Evolutionary conservation across 169 alveolate species (phyloP), one percentile per base, ranked within the genome.

Genomic region (Theileria annulata): DNA sequence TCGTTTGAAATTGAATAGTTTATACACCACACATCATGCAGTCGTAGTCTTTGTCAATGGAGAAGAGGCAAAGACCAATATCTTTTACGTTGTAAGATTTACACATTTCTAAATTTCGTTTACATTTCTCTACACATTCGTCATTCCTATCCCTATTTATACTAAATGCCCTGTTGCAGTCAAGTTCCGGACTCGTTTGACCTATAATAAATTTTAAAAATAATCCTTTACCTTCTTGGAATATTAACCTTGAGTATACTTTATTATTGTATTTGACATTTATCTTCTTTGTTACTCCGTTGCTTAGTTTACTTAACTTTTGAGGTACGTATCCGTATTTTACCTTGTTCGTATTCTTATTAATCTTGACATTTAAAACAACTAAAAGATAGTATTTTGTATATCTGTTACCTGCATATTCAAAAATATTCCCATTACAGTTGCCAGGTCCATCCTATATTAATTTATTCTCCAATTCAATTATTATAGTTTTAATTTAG

Each of bases 1-100:
- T 89, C 94, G 0, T 89, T 89, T 59, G 94, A 89, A 54, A 42
- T 89, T 15, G 71, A 78, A 35, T 67, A 59, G 15, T 21, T 47
- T 64, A 64, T 4, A 64, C 73, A 64, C 73, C 73, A 25, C 73
- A 64, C 73, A 64, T 64, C 73, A 64, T 64, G 19, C 73, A 64
- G 58, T 64, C 73, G 17, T 37, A 64, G 58, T 64, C 73, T 0
- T 64, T 25, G 51, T 28, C 54, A 8, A 31, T 28, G 9, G 77
- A 28, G 51, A 70, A 70, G 42, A 42, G 42, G 51, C 62, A 70
- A 31, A 23, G 33, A 19, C 77, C 69, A 48, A 42, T 35, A 28
- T 70, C 69, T 21, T 70, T 56, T 28, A 21, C 10, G 4, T 27
- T 23, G 25, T 70, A 51, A 8, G 31, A 19, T 73, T 31, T 70